Percentiles rank a stretch among this genome's conserved stretches.
Conservation (phyloP, 441 rosid genomes). For the Flueggea neowawraea region DNA sequence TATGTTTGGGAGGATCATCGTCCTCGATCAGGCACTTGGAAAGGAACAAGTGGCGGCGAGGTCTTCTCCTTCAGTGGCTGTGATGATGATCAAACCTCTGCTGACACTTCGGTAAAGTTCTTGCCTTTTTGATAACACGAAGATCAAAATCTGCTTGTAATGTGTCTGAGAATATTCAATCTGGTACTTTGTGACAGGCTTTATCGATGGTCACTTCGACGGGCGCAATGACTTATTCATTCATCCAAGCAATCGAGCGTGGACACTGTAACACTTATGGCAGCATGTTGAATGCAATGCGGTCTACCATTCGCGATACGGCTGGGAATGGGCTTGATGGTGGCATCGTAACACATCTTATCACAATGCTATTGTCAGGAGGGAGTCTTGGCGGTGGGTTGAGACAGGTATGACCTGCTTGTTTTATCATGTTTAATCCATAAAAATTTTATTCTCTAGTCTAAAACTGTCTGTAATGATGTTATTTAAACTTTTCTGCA, state of each 20-base stretch:
- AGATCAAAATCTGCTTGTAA: no score
- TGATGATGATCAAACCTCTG: slow-evolving; percentile 86
- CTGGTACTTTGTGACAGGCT: slow-evolving; percentile 36
- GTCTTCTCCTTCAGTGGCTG: slow-evolving; percentile 84
- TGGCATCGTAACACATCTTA: slow-evolving; percentile 58
- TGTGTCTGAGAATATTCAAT: no score
- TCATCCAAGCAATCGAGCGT: slow-evolving; percentile 82
- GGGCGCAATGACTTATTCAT: slow-evolving; percentile 89
- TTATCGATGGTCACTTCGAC: slow-evolving; percentile 72
- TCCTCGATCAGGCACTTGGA: slow-evolving; percentile 73
- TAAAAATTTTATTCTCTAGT: neutral
- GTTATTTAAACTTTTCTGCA: slow-evolving; percentile 26
- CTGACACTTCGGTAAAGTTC: slow-evolving; percentile 71
- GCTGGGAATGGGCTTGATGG: slow-evolving; percentile 22
- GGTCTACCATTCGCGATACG: slow-evolving; percentile 49
- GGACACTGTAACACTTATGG: slow-evolving; percentile 72
- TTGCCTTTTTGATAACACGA: no score
- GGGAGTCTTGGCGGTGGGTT: slow-evolving; percentile 40
- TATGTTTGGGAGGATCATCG: slow-evolving; percentile 90
- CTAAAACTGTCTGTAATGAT: neutral
- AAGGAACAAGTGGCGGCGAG: slow-evolving; percentile 89
- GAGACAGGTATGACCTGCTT: slow-evolving; percentile 50
- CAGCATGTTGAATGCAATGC: slow-evolving; percentile 70
- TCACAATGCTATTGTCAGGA: slow-evolving; percentile 70
- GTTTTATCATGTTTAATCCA: neutral